These are phyloP conservation scores for Penicillium verhagenii DNA, from an alignment of 495 filamentous ascomycete genomes.

Conservation along the genomic window DNA sequence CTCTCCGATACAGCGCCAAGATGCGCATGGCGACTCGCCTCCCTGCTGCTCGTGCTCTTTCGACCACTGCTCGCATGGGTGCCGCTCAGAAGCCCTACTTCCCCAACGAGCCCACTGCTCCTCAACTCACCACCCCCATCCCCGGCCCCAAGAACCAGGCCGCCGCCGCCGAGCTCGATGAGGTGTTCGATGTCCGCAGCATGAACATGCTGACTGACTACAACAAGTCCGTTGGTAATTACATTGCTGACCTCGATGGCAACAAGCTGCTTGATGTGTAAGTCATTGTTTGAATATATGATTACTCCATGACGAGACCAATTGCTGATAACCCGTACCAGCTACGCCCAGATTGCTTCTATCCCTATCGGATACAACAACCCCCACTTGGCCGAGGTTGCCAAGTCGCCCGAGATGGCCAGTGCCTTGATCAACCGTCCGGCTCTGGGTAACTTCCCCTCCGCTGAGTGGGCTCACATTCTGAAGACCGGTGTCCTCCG, in stretches of 20 bases:
- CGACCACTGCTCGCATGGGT: constrained; percentile 40
- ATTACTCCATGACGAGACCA: constrained; percentile 4
- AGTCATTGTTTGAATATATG: no score
- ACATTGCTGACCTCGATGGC: constrained; percentile 83
- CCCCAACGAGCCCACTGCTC: constrained; percentile 71
- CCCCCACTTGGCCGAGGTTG: constrained; percentile 68
- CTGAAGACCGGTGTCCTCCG: constrained; percentile 84
- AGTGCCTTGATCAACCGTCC: constrained; percentile 88
- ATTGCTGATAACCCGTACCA: constrained; percentile 29
- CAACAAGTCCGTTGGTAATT: constrained; percentile 62
- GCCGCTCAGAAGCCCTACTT: constrained; percentile 58
- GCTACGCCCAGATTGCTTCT: constrained; percentile 93
- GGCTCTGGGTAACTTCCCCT: constrained; percentile 94
- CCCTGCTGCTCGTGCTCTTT: constrained; percentile 38
- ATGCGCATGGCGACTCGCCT: constrained; percentile 40
- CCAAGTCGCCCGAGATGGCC: constrained; percentile 75
- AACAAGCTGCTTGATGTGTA: constrained; percentile 70
- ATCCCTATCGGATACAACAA: constrained; percentile 99
- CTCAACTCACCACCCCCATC: constrained; percentile 72
- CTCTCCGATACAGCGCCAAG: constrained; percentile 44
- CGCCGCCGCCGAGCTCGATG: constrained; percentile 68
- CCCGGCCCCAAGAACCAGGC: constrained; percentile 77
- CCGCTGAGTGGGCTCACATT: constrained; percentile 81
- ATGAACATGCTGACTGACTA: constrained; percentile 93
- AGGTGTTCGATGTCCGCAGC: constrained; percentile 90